These are phyloP conservation scores for Syzygium aqueum DNA, from an alignment of 345 rosid genomes.

Conservation along the genomic window DNA sequence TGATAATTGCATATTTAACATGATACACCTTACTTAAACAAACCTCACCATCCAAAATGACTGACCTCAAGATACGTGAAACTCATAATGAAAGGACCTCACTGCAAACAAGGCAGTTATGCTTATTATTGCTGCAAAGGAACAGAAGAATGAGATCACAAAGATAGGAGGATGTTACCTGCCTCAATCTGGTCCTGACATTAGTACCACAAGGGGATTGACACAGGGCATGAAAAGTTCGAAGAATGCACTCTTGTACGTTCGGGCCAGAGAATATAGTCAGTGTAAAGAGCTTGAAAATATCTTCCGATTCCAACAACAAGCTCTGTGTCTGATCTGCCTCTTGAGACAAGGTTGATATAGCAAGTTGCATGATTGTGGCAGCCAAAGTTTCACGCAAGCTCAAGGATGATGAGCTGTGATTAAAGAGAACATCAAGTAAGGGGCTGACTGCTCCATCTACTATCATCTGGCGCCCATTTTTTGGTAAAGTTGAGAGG, in stretches of 20 bases:
- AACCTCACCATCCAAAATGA: neutral
- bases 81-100: neutral
- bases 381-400: constrained; percentile 49
- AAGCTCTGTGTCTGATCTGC: constrained; percentile 16
- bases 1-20: neutral
- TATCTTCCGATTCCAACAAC: constrained; percentile 48
- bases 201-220: constrained; percentile 36
- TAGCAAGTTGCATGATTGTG: constrained; percentile 46
- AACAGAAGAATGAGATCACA: neutral
- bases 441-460: constrained; percentile 45
- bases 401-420: constrained; percentile 21
- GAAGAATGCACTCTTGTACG: constrained; percentile 47
- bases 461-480: constrained; percentile 51
- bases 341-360: constrained; percentile 38
- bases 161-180: constrained; percentile 26
- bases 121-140: neutral
- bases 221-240: constrained; percentile 46
- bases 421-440: constrained; percentile 38
- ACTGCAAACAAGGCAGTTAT: neutral
- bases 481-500: constrained; percentile 43
- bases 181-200: constrained; percentile 33
- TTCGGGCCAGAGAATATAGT: constrained; percentile 36
- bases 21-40: neutral
- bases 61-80: neutral
- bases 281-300: constrained; percentile 42